Evolutionary conservation across 331 rosid genomes (phyloP), one percentile per base, ranked within the genome.

Genomic region (Quercus lobata): DNA sequence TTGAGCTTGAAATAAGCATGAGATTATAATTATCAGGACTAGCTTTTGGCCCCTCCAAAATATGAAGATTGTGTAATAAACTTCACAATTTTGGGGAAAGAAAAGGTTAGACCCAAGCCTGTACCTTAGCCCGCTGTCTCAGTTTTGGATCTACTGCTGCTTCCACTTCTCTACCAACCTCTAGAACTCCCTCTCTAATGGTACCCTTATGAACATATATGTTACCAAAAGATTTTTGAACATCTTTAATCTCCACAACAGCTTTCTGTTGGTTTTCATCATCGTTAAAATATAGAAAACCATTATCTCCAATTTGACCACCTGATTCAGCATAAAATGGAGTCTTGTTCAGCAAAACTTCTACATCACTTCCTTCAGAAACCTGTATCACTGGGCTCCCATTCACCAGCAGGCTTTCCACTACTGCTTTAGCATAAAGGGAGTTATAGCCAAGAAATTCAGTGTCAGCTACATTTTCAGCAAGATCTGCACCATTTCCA

Each of bases 281-380:
- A 60, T 89, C 87, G 12, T 88, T 58, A 68, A 90, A 71, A 84
- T 90, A 95, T 49, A 95, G 83, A 83, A 86, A 90, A 72, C 98
- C 98, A 68, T 87, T 84, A 82, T 95, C 98, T 76, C 90, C 97
- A 74, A 94, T 94, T 80, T 94, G 98, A 65, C 97, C 98, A 46
- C 97, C 98, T 73, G 98, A 94, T 90, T 94, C 98, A 71, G 97
- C 97, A 87, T 92, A 92, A 88, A 94, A 94, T 57, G 98, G 98
- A 72, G 97, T 94, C 84, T 83, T 84, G 85, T 91, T 87, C 87
- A 95, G 81, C 82, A 92, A 74, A 83, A 95, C 80, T 89, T 92
- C 97, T 74, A 92, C 98, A 71, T 89, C 82, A 78, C 85, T 90
- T 82, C 98, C 98, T 82, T 92, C 87, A 32, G 90, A 80, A 79